Evolutionary conservation across 306 rosid genomes (phyloP).

Genomic region (Luffa acutangula): DNA sequence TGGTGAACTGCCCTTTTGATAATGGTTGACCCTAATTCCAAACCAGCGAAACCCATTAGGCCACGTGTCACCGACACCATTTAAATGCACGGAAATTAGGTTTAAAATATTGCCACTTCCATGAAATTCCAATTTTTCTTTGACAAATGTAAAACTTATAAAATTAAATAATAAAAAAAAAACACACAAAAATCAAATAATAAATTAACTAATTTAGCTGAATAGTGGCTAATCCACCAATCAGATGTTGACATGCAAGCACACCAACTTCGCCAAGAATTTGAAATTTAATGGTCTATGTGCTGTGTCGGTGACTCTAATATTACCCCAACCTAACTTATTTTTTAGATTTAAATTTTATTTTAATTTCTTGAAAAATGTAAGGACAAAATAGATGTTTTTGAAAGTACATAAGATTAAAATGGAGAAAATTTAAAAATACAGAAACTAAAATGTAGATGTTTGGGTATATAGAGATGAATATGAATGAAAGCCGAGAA

Average conservation of each 20-base stretch:
- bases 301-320: neutral
- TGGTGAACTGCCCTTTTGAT: neutral
- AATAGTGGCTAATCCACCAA: neutral
- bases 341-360: no score
- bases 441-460: no score
- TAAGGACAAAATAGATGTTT: no score
- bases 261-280: neutral
- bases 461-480: no score
- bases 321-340: neutral
- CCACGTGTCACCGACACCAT: constrained; percentile 1
- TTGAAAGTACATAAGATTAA: no score
- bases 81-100: neutral
- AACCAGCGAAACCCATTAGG: neutral
- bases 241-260: neutral
- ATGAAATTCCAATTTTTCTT: neutral
- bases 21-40: neutral
- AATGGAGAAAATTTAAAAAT: no score
- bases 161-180: no score
- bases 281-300: neutral
- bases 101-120: neutral
- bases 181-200: neutral
- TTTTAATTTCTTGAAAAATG: no score
- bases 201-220: neutral
- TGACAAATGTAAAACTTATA: neutral
- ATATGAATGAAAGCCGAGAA: no score